Evolutionary conservation across 1,284 basidiomycete species (phyloP), one percentile per base, ranked within the genome.

Genomic region (Kalmanozyma brasiliensis): DNA sequence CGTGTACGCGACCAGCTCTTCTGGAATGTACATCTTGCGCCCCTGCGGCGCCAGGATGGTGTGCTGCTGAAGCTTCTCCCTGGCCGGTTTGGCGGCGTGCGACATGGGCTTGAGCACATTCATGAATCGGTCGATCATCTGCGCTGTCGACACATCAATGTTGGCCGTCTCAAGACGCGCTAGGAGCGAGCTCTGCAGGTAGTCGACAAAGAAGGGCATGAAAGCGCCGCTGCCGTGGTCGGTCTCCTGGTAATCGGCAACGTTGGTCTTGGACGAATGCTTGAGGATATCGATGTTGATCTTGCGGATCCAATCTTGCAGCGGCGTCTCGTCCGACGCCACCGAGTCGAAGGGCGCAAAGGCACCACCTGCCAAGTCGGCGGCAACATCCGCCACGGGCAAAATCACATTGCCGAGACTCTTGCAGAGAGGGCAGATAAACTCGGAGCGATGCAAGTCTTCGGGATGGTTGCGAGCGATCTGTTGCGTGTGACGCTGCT

Each of bases 361-460:
- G 26, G 40, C 16, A 10, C 14, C 37, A 17, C 43, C 45, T 22
- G 46, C 34, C 14, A 40, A 19, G 13, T 55, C 20, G 16, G 51
- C n/a, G 22, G 47, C 58, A 19, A 51, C 52, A 20, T 73, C 76
- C 6, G 88, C 86, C 5, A 94, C 88, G 0, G 96, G 95, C 3
- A 99, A 85, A 35, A 98, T 89, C 30, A 93, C 88, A 82, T 98
- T 99, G 10, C 95, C 94, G 1, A 98, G 85, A 73, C 91, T 93
- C 84, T 98, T 98, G 86, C 96, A 99, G n/a, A 99, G 84, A 0
- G 96, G 96, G 77, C 96, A 98, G 49, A 98, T 92, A 84, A 90
- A 98, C 82, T 99, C 96, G 80, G 91, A 91, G 38, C 96, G 87
- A 17, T 90, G 88, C 29, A 94, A 91, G 77, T 90, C 92, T 81